phyloP scores from a whole-genome alignment of 2,329 filamentous ascomycete species.

The Aspergillus sp. region DNA sequence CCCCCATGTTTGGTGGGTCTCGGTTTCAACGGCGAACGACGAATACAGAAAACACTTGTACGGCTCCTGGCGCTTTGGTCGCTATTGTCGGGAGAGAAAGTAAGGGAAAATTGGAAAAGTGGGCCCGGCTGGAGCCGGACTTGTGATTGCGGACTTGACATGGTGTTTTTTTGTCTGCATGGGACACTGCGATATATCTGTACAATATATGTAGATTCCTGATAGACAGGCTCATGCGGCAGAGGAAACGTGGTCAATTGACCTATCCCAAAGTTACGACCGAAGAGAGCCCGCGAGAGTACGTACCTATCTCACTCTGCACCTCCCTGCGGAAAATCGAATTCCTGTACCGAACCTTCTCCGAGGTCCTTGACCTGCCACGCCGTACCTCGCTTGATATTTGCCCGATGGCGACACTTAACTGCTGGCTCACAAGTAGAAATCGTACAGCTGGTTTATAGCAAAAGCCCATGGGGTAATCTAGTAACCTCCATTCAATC shows the following conservation, averaged over 20 bases:
- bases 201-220: too few species aligned
- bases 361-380: neutral
- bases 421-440: too few species aligned
- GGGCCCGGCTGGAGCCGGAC: constrained; percentile 7
- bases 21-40: constrained; percentile 5
- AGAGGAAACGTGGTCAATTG: too few species aligned
- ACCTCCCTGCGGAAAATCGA: neutral
- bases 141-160: neutral
- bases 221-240: too few species aligned
- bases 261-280: too few species aligned
- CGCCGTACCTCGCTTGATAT: too few species aligned
- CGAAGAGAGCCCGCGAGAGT: too few species aligned
- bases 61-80: neutral
- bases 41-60: neutral
- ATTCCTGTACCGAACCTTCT: neutral
- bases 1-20: constrained; percentile 19
- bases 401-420: too few species aligned
- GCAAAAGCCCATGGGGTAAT: too few species aligned
- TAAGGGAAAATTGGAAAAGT: constrained; percentile 5
- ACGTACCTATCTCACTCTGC: neutral
- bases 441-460: too few species aligned
- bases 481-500: neutral
- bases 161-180: constrained; percentile 6
- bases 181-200: neutral
- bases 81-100: constrained; percentile 3